A percentile compares a stretch with the other conserved stretches of the same genome.
phyloP scores from a whole-genome alignment of 306 rosid genomes.

The Casuarina cunninghamiana region DNA sequence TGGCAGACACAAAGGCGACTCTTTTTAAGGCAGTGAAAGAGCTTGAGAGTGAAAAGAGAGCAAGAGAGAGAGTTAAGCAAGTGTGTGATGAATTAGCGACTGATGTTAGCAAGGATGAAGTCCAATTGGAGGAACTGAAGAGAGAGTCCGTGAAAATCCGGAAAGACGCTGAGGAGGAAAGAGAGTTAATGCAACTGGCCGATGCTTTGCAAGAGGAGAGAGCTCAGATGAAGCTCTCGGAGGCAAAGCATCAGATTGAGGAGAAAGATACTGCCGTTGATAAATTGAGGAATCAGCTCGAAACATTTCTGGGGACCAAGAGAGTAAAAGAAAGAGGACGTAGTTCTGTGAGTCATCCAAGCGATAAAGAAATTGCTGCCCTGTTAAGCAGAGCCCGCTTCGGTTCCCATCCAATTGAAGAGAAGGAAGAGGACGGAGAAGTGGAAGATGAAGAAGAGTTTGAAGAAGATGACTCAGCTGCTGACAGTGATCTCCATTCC shows the following conservation, averaged over 20 bases:
- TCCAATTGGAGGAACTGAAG: slow-evolving; percentile 56
- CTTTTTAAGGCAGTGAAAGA: slow-evolving; percentile 81
- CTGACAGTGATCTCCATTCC: slow-evolving; percentile 92
- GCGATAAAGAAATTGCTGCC: slow-evolving; percentile 64
- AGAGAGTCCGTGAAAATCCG: slow-evolving; percentile 55
- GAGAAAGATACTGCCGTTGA: slow-evolving; percentile 83
- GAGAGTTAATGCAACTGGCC: slow-evolving; percentile 71
- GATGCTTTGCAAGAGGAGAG: slow-evolving; percentile 69
- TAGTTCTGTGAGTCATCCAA: slow-evolving; percentile 48
- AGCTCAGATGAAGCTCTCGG: slow-evolving; percentile 69
- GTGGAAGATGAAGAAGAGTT: slow-evolving; percentile 72
- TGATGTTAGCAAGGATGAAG: slow-evolving; percentile 67
- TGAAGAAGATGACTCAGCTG: slow-evolving; percentile 78
- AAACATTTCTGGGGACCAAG: slow-evolving; percentile 75
- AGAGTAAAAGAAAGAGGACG: slow-evolving; percentile 63
- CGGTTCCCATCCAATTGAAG: slow-evolving; percentile 49
- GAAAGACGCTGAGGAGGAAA: slow-evolving; percentile 73
- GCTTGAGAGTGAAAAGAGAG: slow-evolving; percentile 89
- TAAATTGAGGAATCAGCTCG: slow-evolving; percentile 81
- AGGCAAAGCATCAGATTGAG: slow-evolving; percentile 70
- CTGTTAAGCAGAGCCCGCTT: slow-evolving; percentile 57
- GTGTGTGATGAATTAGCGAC: slow-evolving; percentile 81
- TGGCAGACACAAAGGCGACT: slow-evolving; percentile 84
- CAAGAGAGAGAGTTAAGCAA: slow-evolving; percentile 86
- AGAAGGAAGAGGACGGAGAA: slow-evolving; percentile 68